phyloP scores from a whole-genome alignment of 768 basidiomycete genomes.

The Tulasnella sp. region DNA sequence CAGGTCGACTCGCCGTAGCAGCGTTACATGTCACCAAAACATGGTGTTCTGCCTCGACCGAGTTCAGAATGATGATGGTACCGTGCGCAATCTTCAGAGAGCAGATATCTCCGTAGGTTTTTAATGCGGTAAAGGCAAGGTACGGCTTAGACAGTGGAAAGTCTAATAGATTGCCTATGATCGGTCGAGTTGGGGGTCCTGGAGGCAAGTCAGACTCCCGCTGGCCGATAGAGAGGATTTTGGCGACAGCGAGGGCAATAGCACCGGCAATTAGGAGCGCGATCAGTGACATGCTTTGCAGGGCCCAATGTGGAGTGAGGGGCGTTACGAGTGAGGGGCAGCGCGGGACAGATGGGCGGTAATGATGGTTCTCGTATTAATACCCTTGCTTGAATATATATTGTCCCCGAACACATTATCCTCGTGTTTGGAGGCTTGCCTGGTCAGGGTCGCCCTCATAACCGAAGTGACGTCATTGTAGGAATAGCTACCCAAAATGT shows the following conservation, averaged over 20 bases:
- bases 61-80: conserved; percentile 35
- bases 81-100: conserved; percentile 35
- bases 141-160: conserved; percentile 33
- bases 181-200: conserved; percentile 35
- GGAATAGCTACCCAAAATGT: too few species aligned
- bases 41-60: conserved; percentile 33
- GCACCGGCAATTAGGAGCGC: not conserved
- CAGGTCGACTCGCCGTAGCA: conserved; percentile 20
- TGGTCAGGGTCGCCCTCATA: too few species aligned
- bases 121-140: conserved; percentile 36
- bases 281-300: not conserved
- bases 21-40: conserved; percentile 36
- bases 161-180: conserved; percentile 35
- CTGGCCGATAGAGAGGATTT: not conserved
- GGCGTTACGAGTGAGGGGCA: not conserved
- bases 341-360: not conserved
- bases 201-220: conserved; percentile 34
- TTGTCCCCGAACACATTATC: too few species aligned
- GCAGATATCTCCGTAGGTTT: conserved; percentile 33
- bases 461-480: too few species aligned
- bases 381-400: too few species aligned
- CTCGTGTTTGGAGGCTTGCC: too few species aligned
- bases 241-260: not conserved
- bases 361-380: too few species aligned
- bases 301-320: not conserved